phyloP scores from a whole-genome alignment of 2,329 filamentous ascomycete genomes.

The Pseudogymnoascus sp. region DNA sequence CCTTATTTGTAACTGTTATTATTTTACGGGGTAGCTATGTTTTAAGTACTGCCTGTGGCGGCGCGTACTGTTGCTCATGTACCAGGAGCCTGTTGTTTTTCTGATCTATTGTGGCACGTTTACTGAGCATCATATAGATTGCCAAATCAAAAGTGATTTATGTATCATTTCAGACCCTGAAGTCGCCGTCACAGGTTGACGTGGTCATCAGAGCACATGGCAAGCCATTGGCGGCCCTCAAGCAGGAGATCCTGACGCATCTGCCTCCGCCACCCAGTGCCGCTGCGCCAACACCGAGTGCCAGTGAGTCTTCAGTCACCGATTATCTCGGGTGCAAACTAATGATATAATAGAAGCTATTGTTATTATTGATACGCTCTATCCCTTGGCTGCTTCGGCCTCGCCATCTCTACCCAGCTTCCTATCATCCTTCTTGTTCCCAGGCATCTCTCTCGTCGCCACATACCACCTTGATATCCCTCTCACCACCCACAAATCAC shows the following conservation, averaged over 20 bases:
- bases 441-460: slow-evolving; percentile 63
- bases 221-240: slow-evolving; percentile 48
- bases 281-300: slow-evolving; percentile 10
- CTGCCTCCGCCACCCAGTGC: slow-evolving; percentile 18
- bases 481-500: slow-evolving; percentile 31
- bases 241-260: slow-evolving; percentile 50
- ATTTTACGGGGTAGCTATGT: neutral
- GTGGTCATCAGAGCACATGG: slow-evolving; percentile 56
- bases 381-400: slow-evolving; percentile 50
- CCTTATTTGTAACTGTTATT: neutral
- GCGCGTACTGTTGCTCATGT: neutral
- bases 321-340: neutral
- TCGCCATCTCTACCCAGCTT: slow-evolving; percentile 56
- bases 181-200: slow-evolving; percentile 51
- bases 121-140: slow-evolving; percentile 33
- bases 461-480: slow-evolving; percentile 80
- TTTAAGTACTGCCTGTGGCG: neutral
- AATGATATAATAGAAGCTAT: slow-evolving; percentile 49
- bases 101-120: slow-evolving; percentile 1
- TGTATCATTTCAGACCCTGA: slow-evolving; percentile 67
- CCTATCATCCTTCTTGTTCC: slow-evolving; percentile 61
- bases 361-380: slow-evolving; percentile 72
- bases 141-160: slow-evolving; percentile 65
- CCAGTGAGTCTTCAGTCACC: slow-evolving; percentile 32
- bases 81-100: neutral